phyloP scores from a whole-genome alignment of 345 rosid species.

The Eucalyptus microcorys region DNA sequence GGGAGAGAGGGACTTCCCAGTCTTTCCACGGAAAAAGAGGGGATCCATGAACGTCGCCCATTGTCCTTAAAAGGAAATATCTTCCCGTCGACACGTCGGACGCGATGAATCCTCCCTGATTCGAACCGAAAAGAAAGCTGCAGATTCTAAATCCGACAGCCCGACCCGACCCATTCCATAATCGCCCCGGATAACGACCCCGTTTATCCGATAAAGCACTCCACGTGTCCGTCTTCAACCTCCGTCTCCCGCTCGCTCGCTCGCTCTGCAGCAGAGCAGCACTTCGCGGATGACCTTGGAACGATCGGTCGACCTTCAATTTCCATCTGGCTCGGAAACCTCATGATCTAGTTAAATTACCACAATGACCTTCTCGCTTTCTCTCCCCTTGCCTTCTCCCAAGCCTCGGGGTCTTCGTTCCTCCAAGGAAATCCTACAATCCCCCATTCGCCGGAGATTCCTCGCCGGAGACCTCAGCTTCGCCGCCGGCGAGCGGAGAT shows the following conservation, averaged over 20 bases:
- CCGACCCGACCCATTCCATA: neutral
- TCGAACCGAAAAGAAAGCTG: neutral
- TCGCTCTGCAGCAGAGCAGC: neutral
- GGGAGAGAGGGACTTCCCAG: neutral
- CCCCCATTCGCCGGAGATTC: constrained; percentile 5
- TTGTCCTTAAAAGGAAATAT: neutral
- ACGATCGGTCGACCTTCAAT: neutral
- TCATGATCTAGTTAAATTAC: constrained; percentile 7
- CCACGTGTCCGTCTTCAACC: neutral
- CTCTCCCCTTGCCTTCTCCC: constrained; percentile 16
- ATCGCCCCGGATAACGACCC: neutral
- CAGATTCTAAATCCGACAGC: neutral
- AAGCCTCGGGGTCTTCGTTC: constrained; percentile 13
- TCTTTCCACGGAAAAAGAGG: neutral
- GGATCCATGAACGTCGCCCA: neutral
- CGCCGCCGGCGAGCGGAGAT: constrained; percentile 8
- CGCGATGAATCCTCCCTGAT: neutral
- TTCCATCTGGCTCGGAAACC: neutral
- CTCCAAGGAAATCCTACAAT: neutral
- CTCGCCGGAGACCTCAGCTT: neutral
- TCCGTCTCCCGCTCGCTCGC: neutral
- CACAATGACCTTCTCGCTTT: constrained; percentile 19
- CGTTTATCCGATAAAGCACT: neutral
- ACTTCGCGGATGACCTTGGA: neutral
- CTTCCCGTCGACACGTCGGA: neutral